Base-by-base conservation (phyloP, 176 grass and related monocot species). In the Paspalum notatum region DNA sequence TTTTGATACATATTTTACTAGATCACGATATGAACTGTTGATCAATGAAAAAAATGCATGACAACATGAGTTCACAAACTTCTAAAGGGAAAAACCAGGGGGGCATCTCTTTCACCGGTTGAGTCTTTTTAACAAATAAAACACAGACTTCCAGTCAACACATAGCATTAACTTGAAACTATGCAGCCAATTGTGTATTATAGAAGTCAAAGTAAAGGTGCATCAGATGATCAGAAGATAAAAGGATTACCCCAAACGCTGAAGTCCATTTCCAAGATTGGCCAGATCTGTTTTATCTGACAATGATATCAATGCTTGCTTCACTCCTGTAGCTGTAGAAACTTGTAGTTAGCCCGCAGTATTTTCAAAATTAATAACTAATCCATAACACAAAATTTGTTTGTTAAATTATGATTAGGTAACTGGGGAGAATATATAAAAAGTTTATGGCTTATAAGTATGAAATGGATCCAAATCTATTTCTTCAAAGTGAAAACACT, bases 301-400 rank as follows among this genome's bases (percentile, higher is more conserved):
- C 48, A 94, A 65, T 4, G 89, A 91, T 84, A 94, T 91, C 72
- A 87, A 55, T 82, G 73, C 92, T 91, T 91, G 89, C 63, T 89
- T 91, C 16, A 59, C 13, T 26, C 89, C 86, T 86, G 56, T 56
- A 11, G 37, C 13, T 77, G 55, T 54, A 57, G 13, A 52, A 84
- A 74, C 12, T 66, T 80, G 57, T 49, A 45, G 24, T 86, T 47
- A 86, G 59, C 39, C 14, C 20, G 66, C 40, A 58, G 5, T n/a
- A 27, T 54, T 58, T 56, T 62, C 10, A 24, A 39, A 74, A 72
- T n/a, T 40, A 20, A 39, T 39, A 4, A 39, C 10, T 53, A 12
- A 38, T n/a, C 49, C 50, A 73, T 13, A 5, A 80, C 1, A 52
- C 9, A 10, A 49, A 16, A 18, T 14, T 16, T 38, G 0, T 27